Evolutionary conservation across 345 rosid species (phyloP), one percentile per base, ranked within the genome.

Genomic region (Garcia nutans): DNA sequence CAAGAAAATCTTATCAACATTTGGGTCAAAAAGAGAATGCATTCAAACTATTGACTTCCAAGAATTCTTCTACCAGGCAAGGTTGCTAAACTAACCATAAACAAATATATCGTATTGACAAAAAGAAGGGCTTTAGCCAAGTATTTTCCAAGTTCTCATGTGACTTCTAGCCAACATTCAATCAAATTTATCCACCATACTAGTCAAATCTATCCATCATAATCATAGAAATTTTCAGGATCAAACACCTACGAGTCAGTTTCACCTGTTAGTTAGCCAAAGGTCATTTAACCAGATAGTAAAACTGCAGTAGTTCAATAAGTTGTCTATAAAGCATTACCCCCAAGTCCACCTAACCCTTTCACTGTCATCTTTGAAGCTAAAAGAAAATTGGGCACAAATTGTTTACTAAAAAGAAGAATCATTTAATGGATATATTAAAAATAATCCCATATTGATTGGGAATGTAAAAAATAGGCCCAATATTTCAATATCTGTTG

Each of bases 191-290:
- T 19, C 4, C 62, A 70, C 19, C 47, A 70, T 19, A 42, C n/a
- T n/a, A n/a, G n/a, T 52, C 73, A 70, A 69, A 69, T 70, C 31
- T 54, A 70, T 19, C 4, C 62, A 70, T 28, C 47, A 70, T 19
- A 42, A 70, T 28, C 47, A 70, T 19, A 42, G 24, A 42, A 70
- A 55, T 19, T 50, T 28, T 0, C 62, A 2, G 55, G 28, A 70
- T 33, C 58, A 68, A 68, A 24, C 72, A 44, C 70, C 10, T 37
- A 44, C 5, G 5, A 17, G 10, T 31, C 47, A 55, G 19, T 54
- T 55, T 70, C 47, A 19, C 62, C 61, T 50, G 5, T 50, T 10
- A 15, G 10, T 50, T 10, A 24, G 10, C 55, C 33, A 13, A 13
- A 9, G 55, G 11, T 52, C 5, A 5, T 68, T 68, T 58, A 49